Evolutionary conservation across 1,284 basidiomycete genomes (phyloP).

Genomic region (Trichosporon coremiiforme): DNA sequence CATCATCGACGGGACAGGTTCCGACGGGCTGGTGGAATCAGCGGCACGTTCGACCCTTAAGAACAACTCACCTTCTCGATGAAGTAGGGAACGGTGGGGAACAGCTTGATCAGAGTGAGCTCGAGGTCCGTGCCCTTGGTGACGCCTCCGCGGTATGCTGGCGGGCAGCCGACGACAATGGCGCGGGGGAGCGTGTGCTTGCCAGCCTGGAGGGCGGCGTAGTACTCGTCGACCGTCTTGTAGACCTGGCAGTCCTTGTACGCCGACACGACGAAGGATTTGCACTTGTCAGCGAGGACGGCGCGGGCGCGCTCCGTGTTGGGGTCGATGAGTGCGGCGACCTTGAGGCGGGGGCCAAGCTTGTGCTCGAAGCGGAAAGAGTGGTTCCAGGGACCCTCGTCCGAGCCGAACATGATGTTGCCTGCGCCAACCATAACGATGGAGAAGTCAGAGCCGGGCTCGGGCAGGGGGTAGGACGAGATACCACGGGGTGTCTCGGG

Average conservation of each 20-base stretch:
- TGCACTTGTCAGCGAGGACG: constrained; percentile 86
- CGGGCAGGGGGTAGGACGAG: constrained; percentile 51
- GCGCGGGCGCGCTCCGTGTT: constrained; percentile 75
- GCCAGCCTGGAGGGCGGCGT: constrained; percentile 63
- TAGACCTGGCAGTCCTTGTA: constrained; percentile 89
- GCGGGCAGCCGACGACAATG: constrained; percentile 87
- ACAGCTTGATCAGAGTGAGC: constrained; percentile 81
- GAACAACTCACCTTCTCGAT: constrained; percentile 69
- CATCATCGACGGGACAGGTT: constrained; percentile 68
- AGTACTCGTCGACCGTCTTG: constrained; percentile 85
- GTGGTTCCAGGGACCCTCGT: constrained; percentile 70
- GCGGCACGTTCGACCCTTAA: too few species aligned
- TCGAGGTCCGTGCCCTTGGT: constrained; percentile 84
- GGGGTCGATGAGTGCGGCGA: constrained; percentile 92
- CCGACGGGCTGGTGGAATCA: constrained; percentile 72
- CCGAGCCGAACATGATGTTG: constrained; percentile 91
- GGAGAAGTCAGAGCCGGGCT: constrained; percentile 70
- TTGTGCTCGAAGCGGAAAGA: constrained; percentile 95
- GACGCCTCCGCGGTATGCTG: constrained; percentile 84
- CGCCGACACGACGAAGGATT: constrained; percentile 88
- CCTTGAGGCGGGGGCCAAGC: constrained; percentile 93
- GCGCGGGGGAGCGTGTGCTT: constrained; percentile 57
- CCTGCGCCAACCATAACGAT: constrained; percentile 89
- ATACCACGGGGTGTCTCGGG: constrained; percentile 26
- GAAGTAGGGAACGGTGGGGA: constrained; percentile 89